These are phyloP conservation scores for Wickerhamomyces canadensis DNA, from an alignment of 805 yeast species.

Conservation along the genomic window DNA sequence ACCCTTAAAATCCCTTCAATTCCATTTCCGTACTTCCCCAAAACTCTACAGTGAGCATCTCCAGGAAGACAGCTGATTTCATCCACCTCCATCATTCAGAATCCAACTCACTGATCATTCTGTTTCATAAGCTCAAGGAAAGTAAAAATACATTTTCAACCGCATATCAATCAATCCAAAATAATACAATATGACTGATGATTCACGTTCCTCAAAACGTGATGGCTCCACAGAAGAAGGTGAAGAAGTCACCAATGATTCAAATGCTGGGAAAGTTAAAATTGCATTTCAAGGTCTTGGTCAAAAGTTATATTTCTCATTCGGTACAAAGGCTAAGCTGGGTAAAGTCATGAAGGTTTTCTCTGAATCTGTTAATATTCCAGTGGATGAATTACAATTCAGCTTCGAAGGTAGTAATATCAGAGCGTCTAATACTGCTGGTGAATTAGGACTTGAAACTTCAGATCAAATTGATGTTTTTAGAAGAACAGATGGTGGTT, in stretches of 20 bases:
- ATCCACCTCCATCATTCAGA: too few species aligned
- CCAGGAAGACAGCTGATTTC: too few species aligned
- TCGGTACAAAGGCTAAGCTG: constrained; percentile 11
- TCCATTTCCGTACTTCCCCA: too few species aligned
- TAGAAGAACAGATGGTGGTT: constrained; percentile 11
- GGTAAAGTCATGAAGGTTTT: constrained; percentile 13
- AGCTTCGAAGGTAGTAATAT: constrained; percentile 6
- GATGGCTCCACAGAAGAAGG: too few species aligned
- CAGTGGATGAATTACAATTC: constrained; percentile 5
- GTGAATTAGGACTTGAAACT: constrained; percentile 4
- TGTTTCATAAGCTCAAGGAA: too few species aligned
- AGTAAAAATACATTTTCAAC: too few species aligned
- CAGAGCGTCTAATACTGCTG: constrained; percentile 6
- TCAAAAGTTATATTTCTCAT: constrained; percentile 11
- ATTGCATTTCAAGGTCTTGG: constrained; percentile 14
- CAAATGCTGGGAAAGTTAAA: constrained; percentile 13
- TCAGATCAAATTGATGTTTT: constrained; percentile 12
- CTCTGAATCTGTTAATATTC: constrained; percentile 5
- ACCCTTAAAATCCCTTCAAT: too few species aligned
- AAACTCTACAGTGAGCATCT: too few species aligned
- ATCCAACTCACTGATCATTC: too few species aligned
- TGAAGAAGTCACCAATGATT: not conserved
- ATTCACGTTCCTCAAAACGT: too few species aligned
- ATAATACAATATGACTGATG: too few species aligned
- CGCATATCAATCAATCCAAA: too few species aligned